Conservation (phyloP, 345 rosid genomes). For the Cardiospermum halicacabum region DNA sequence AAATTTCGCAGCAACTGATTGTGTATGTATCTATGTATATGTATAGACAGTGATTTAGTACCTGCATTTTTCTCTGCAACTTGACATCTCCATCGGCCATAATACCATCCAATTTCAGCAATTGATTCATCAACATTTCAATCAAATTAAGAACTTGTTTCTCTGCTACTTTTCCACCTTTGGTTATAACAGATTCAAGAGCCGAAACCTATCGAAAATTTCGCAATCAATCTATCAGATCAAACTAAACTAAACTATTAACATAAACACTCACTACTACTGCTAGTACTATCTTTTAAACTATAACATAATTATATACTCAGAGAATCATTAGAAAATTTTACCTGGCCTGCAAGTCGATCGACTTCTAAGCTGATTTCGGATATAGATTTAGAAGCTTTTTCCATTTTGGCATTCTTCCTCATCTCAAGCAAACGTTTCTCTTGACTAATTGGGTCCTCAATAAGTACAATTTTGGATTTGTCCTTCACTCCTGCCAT, state of each 20-base stretch:
- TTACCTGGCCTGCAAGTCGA: constrained; percentile 80
- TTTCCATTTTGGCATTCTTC: constrained; percentile 78
- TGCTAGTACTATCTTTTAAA: background rate
- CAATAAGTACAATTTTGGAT: constrained; percentile 79
- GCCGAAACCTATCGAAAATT: constrained; percentile 65
- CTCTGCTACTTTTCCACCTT: constrained; percentile 83
- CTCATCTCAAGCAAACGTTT: constrained; percentile 78
- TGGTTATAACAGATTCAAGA: constrained; percentile 54
- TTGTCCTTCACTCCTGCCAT: constrained; percentile 83
- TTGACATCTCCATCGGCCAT: constrained; percentile 85
- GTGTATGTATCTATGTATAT: background rate
- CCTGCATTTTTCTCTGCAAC: constrained; percentile 97
- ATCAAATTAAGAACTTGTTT: constrained; percentile 55
- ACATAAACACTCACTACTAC: background rate
- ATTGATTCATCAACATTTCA: constrained; percentile 89
- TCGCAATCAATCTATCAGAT: background rate
- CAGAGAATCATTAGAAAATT: background rate
- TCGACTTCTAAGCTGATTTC: constrained; percentile 91
- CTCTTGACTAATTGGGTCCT: constrained; percentile 91
- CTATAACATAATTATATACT: too few relatives aligned
- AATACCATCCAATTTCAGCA: constrained; percentile 85
- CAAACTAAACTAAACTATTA: background rate
- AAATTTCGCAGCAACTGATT: background rate
- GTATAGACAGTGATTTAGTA: constrained; percentile 15
- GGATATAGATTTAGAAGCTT: constrained; percentile 80